A percentile compares a stretch with the other conserved stretches of the same genome.
These are phyloP conservation scores for Zarea fungicola DNA, from an alignment of 2,329 filamentous ascomycete genomes.

Conservation along the genomic window DNA sequence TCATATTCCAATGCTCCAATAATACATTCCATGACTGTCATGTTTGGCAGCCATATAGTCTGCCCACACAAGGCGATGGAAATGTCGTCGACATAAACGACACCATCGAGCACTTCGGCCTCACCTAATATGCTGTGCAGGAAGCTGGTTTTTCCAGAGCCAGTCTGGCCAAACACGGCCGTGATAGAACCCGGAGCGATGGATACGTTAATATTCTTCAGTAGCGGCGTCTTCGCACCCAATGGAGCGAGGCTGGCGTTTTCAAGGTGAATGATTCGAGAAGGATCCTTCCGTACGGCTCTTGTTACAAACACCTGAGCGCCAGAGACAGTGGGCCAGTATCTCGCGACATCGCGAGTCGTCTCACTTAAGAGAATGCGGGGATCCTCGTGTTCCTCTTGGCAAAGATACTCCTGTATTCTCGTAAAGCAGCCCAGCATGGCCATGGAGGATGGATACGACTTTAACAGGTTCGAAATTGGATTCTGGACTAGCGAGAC, in stretches of 20 bases:
- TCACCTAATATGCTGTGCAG: neutral
- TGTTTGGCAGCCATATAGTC: neutral
- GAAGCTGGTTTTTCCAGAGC: neutral
- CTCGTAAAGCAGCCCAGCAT: neutral
- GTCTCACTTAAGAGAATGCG: neutral
- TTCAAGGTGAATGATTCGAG: neutral
- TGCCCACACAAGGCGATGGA: neutral
- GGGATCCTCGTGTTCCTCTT: neutral
- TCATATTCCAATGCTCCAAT: neutral
- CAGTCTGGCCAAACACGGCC: neutral
- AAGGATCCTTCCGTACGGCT: too few relatives aligned
- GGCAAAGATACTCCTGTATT: neutral
- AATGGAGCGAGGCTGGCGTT: neutral
- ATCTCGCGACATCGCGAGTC: neutral
- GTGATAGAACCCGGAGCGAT: neutral
- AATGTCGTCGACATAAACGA: neutral
- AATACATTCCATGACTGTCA: neutral
- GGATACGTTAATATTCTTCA: neutral
- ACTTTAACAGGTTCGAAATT: neutral
- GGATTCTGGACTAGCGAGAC: neutral
- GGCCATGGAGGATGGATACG: neutral
- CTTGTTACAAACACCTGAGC: too few relatives aligned
- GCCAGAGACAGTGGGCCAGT: too few relatives aligned
- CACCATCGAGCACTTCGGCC: neutral
- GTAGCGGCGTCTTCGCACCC: neutral